A percentile compares a stretch with the other conserved stretches of the same genome.
These are phyloP conservation scores for Colletotrichum horii DNA, from an alignment of 2,329 filamentous ascomycete species.

Conservation along the genomic window DNA sequence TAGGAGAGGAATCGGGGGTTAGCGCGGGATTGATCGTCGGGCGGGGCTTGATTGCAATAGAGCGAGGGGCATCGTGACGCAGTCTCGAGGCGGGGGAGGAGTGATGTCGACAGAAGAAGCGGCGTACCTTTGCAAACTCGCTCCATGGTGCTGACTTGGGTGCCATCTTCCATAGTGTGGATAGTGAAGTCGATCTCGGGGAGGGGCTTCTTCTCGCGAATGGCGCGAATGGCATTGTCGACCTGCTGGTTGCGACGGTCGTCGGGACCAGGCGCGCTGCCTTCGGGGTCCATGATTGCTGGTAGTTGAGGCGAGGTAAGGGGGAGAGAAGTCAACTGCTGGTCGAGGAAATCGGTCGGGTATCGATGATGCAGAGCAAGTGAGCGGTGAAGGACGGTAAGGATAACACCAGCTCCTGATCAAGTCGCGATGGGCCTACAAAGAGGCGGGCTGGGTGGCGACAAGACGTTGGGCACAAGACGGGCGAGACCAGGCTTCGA, in stretches of 20 bases:
- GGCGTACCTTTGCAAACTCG: slow-evolving; percentile 94
- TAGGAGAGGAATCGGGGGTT: slow-evolving; percentile 43
- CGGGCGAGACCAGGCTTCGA: neutral
- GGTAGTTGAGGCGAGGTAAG: neutral
- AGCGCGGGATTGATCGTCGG: slow-evolving; percentile 25
- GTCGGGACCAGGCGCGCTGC: slow-evolving; percentile 38
- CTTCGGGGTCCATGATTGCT: slow-evolving; percentile 55
- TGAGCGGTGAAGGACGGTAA: slow-evolving; percentile 18
- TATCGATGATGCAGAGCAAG: slow-evolving; percentile 14
- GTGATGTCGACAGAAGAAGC: slow-evolving; percentile 1
- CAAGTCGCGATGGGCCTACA: slow-evolving; percentile 17
- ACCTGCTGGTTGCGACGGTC: slow-evolving; percentile 66
- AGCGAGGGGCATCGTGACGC: slow-evolving; percentile 15
- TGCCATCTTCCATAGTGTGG: slow-evolving; percentile 97
- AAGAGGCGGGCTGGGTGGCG: slow-evolving; percentile 12
- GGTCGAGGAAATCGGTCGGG: slow-evolving; percentile 5
- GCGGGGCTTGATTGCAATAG: slow-evolving; percentile 11
- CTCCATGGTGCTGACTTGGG: slow-evolving; percentile 92
- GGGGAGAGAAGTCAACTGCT: neutral
- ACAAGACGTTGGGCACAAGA: slow-evolving; percentile 21
- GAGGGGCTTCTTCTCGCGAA: slow-evolving; percentile 91
- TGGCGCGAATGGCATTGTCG: slow-evolving; percentile 90
- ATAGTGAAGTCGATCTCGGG: slow-evolving; percentile 99
- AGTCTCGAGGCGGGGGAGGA: slow-evolving; percentile 20
- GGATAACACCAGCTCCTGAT: slow-evolving; percentile 13